These are phyloP conservation scores for Verticillium nonalfalfae DNA, from an alignment of 2,329 filamentous ascomycete species.

Conservation along the genomic window DNA sequence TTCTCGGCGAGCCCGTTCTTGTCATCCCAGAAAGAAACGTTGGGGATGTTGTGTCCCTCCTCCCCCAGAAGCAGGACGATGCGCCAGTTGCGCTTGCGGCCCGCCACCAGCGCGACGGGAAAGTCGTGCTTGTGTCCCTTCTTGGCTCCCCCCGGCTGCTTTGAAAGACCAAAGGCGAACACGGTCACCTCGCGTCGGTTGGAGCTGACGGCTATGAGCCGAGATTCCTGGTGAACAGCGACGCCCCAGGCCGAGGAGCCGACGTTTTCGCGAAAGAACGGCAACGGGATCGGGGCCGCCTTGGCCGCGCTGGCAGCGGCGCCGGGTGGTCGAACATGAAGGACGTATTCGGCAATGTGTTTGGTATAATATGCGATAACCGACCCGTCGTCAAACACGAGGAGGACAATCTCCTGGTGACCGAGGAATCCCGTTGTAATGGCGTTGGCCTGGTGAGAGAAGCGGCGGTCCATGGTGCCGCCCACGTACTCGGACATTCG, in stretches of 20 bases:
- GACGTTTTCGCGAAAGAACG: slow-evolving; percentile 73
- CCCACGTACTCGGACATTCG: slow-evolving; percentile 29
- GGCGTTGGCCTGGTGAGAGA: slow-evolving; percentile 62
- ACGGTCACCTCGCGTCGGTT: slow-evolving; percentile 57
- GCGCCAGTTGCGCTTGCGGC: slow-evolving; percentile 40
- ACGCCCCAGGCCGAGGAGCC: slow-evolving; percentile 81
- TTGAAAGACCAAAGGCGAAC: slow-evolving; percentile 39
- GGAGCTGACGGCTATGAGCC: slow-evolving; percentile 78
- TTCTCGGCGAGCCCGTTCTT: slow-evolving; percentile 39
- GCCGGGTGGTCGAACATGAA: slow-evolving; percentile 7
- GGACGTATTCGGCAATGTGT: slow-evolving; percentile 39
- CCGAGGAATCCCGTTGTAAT: slow-evolving; percentile 65
- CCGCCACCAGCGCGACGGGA: slow-evolving; percentile 27
- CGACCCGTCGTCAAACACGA: slow-evolving; percentile 70
- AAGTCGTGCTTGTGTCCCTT: slow-evolving; percentile 9
- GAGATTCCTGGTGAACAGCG: slow-evolving; percentile 72
- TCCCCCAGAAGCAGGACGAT: slow-evolving; percentile 37
- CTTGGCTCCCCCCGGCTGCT: slow-evolving; percentile 10
- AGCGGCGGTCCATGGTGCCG: slow-evolving; percentile 45
- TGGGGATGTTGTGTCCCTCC: slow-evolving; percentile 42
- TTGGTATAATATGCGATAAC: slow-evolving; percentile 63
- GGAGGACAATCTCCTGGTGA: slow-evolving; percentile 59
- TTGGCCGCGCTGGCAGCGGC: neutral
- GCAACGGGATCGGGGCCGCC: slow-evolving; percentile 8
- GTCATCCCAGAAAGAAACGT: slow-evolving; percentile 43